Base-by-base conservation (phyloP, 169 alveolate genomes). In the Eimeria tenella region DNA sequence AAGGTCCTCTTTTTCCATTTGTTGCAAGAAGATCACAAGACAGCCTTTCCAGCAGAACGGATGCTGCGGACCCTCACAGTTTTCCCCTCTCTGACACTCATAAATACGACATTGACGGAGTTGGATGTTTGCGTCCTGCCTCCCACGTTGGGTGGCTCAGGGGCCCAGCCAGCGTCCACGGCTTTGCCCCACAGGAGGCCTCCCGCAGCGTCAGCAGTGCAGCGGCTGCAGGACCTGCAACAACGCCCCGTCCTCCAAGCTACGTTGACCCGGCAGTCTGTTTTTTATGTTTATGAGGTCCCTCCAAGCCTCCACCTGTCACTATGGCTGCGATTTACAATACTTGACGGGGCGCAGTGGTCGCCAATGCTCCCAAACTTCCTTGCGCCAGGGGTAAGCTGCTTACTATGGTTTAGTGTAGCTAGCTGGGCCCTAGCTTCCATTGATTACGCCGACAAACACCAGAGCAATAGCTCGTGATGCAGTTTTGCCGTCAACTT, bases 1-100 rank as follows among this genome's bases (percentile, higher is more conserved):
- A 96, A 88, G 71, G 95, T 92, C 84, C 81, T 97, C 23, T 97
- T 96, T 89, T 97, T 96, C 63, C 95, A 96, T 49, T 97, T 96
- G 62, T 68, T 96, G 11, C 95, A 95, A 25, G 96, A 95, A 71
- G 93, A 94, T 60, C 83, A 91, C 52, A 94, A 94, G 95, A 96
- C 97, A 82, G 96, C 97, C n/a, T 79, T 97, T 63, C 98, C 98
- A 4, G 98, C 98, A 23, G 97, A 97, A 79, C 90, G 95, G 53
- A 94, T 96, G 55, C 74, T 96, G 86, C 94, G 94, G 21, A 96
- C 96, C 19, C 84, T 97, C 56, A 95, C 96, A 13, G 96, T 97
- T 49, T 96, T 94, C 86, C 98, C 98, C 19, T 97, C 98, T 31
- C 93, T 97, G 13, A 96, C 96, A 55, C 95, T 97, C 58, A 95